Evolutionary conservation across 495 filamentous ascomycete genomes (phyloP), one percentile per base, ranked within the genome.

Genomic region (Aspergillus diversus): DNA sequence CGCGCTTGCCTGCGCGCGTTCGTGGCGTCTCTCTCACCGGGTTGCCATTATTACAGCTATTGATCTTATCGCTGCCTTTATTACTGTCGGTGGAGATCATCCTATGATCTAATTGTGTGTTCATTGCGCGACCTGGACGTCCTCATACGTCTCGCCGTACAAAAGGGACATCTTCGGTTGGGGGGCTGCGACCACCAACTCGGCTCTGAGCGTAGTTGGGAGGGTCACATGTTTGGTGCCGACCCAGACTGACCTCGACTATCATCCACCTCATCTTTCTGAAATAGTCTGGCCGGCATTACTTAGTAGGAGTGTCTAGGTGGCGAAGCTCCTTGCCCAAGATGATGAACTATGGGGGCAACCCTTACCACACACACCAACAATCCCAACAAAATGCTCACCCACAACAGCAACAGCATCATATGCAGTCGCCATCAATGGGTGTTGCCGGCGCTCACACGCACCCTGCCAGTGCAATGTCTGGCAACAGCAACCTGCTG

Each of bases 301-400:
- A 49, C 50, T 49, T 49, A 59, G 16, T 50, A 17, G n/a, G 47
- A 17, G 47, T 17, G 16, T 17, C 47, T 50, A 5, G 21, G 47
- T 50, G 47, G n/a, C 47, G 47, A 50, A 50, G 9, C 16, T 50
- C 32, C 27, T 61, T 34, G 33, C 35, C 53, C 63, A 70, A 60
- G 48, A 70, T 70, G 68, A 70, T 70, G 68, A 64, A 61, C 54
- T 79, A 76, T 66, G 71, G 71, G 53, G 71, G 74, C 59, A 73
- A 73, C 57, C 64, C 69, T 13, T 76, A 75, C 39, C 71, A 74
- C 52, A 70, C 67, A 53, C 71, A 71, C 33, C 69, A 69, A 17
- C 71, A 71, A 27, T 39, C 63, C 0, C 74, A 72, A 27, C 74
- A 69, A 37, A 59, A 65, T 21, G 64, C 68, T 13, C 75, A 72